These are phyloP conservation scores for Trichoderma brevicompactum DNA, from an alignment of 2,329 filamentous ascomycete species.

Conservation along the genomic window DNA sequence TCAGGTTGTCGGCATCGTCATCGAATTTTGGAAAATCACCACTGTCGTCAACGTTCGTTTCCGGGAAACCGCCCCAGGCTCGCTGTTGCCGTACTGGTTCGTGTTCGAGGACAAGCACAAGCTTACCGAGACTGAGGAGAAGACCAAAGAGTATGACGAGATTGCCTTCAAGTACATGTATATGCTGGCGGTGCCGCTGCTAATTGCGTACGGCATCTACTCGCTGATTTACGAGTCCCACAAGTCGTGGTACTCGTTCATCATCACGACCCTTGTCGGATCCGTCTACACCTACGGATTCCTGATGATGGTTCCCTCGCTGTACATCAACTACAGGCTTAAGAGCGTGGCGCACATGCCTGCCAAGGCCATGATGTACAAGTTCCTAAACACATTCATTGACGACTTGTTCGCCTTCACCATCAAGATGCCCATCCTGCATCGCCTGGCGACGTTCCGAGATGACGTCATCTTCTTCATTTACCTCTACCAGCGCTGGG, in stretches of 20 bases:
- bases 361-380: constrained; percentile 94
- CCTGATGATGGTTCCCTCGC: constrained; percentile 95
- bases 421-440: constrained; percentile 97
- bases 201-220: constrained; percentile 88
- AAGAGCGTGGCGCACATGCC: constrained; percentile 98
- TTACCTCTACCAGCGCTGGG: constrained; percentile 92
- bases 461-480: constrained; percentile 99
- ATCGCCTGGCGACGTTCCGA: constrained; percentile 86
- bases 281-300: constrained; percentile 98
- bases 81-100: constrained; percentile 76
- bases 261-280: constrained; percentile 92
- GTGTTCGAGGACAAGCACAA: constrained; percentile 96
- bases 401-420: constrained; percentile 98
- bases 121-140: constrained; percentile 91
- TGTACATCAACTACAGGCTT: constrained; percentile 99
- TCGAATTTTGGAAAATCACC: constrained; percentile 89
- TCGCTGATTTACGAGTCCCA: constrained; percentile 90
- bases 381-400: constrained; percentile 98
- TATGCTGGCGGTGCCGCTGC: constrained; percentile 83
- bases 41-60: constrained; percentile 90
- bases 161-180: constrained; percentile 99
- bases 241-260: constrained; percentile 97
- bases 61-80: constrained; percentile 68
- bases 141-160: constrained; percentile 97
- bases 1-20: constrained; percentile 78